A percentile compares a stretch with the other conserved stretches of the same genome.
phyloP scores from a whole-genome alignment of 1,284 basidiomycete genomes.

The Moesziomyces sp. region DNA sequence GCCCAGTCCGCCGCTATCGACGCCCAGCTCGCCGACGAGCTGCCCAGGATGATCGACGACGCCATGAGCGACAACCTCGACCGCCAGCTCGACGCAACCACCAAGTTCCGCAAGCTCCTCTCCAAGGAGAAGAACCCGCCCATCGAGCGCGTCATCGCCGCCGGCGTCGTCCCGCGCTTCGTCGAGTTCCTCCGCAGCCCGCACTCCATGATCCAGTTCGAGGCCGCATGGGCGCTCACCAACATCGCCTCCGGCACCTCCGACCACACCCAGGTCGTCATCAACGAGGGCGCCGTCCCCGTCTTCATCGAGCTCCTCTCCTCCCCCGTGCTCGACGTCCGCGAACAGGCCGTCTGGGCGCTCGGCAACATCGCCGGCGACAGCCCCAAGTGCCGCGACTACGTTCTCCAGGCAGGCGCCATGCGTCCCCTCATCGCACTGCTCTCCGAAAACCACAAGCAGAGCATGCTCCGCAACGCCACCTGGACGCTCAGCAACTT shows the following conservation, averaged over 20 bases:
- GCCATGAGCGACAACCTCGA: slow-evolving; percentile 93
- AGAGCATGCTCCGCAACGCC: slow-evolving; percentile 67
- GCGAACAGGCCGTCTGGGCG: slow-evolving; percentile 68
- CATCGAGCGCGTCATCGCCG: slow-evolving; percentile 98
- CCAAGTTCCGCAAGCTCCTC: slow-evolving; percentile 91
- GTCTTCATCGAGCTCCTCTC: slow-evolving; percentile 80
- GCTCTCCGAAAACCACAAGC: slow-evolving; percentile 67
- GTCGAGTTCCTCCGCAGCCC: slow-evolving; percentile 90
- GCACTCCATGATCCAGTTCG: slow-evolving; percentile 98
- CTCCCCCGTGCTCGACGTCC: slow-evolving; percentile 66
- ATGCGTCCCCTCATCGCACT: slow-evolving; percentile 64
- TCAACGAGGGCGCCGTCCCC: slow-evolving; percentile 92
- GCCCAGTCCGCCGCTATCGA: slow-evolving; percentile 50
- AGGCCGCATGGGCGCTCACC: slow-evolving; percentile 99
- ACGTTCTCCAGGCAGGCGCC: slow-evolving; percentile 61
- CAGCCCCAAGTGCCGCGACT: slow-evolving; percentile 66
- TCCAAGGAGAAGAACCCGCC: slow-evolving; percentile 99
- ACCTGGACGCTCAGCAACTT: slow-evolving; percentile 68
- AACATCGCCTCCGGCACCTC: slow-evolving; percentile 99
- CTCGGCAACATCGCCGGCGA: slow-evolving; percentile 68
- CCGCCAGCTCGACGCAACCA: slow-evolving; percentile 90
- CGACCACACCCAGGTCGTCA: slow-evolving; percentile 98
- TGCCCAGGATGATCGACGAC: slow-evolving; percentile 82
- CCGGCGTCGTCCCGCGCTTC: slow-evolving; percentile 95
- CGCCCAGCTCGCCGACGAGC: slow-evolving; percentile 80